phyloP scores from a whole-genome alignment of 352 stramenopile species.

The Pythium angustatum region DNA sequence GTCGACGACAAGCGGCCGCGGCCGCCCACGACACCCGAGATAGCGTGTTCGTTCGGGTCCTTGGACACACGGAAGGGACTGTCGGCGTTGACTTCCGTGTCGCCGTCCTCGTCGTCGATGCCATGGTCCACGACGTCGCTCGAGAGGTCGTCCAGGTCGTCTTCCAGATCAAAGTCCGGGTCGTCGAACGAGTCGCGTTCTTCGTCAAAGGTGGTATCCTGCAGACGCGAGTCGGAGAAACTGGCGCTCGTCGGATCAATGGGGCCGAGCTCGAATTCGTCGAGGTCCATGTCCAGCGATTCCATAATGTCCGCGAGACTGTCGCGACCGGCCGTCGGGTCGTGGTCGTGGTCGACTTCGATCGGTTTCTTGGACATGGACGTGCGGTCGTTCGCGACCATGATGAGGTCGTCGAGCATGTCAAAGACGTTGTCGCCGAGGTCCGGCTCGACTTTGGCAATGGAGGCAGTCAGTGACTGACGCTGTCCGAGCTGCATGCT shows the following conservation, averaged over 20 bases:
- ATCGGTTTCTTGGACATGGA: slow-evolving; percentile 62
- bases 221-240: slow-evolving; percentile 18
- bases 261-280: slow-evolving; percentile 54
- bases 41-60: slow-evolving; percentile 62
- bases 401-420: slow-evolving; percentile 88
- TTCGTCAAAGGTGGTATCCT: slow-evolving; percentile 35
- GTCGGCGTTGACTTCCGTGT: slow-evolving; percentile 27
- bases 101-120: slow-evolving; percentile 37
- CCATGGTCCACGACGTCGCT: slow-evolving; percentile 46
- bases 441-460: slow-evolving; percentile 76
- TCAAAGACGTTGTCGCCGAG: slow-evolving; percentile 86
- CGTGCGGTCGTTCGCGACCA: slow-evolving; percentile 67
- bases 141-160: slow-evolving; percentile 42
- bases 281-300: slow-evolving; percentile 83
- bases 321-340: slow-evolving; percentile 48
- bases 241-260: slow-evolving; percentile 38
- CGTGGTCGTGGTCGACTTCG: slow-evolving; percentile 37
- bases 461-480: slow-evolving; percentile 57
- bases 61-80: slow-evolving; percentile 29
- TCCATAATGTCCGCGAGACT: slow-evolving; percentile 83
- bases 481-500: slow-evolving; percentile 65
- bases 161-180: slow-evolving; percentile 51
- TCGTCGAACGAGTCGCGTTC: slow-evolving; percentile 66
- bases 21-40: slow-evolving; percentile 57
- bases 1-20: slow-evolving; percentile 68